Evolutionary conservation across 2,329 filamentous ascomycete species (phyloP), one percentile per base, ranked within the genome.

Genomic region (Xylariaceae sp.): DNA sequence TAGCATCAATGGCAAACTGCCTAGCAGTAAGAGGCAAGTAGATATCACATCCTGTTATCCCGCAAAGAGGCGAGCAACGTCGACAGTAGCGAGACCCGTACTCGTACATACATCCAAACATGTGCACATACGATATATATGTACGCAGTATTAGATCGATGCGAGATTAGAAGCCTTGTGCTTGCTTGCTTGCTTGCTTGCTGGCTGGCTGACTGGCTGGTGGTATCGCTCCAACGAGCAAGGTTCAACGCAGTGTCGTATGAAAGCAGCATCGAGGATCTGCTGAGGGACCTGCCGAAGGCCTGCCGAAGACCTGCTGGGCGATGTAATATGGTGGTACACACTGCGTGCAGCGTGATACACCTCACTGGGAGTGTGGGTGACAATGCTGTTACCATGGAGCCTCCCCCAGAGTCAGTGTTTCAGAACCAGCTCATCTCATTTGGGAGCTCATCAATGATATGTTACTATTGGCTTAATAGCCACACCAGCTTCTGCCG

Each of bases 111-210:
- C 44, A 47, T 47, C 7, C 2, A 17, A 15, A 53, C 42, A 30
- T 30, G 23, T 30, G 23, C 23, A 30, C 23, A 30, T 30, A 18
- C 17, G 17, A 18, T 18, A 30, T 30, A 30, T 30, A 30, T 30
- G 23, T 30, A 30, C 23, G 23, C 23, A 30, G 44, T 50, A 51
- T 49, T 18, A 52, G 56, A 58, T 58, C 42, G 44, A 61, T 61
- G 59, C 59, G 55, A 61, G 59, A 61, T 61, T 18, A 53, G n/a
- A 17, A 48, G 17, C 34, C 50, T 18, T 44, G 17, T 49, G 23
- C 23, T 30, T 30, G 23, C 23, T 30, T 30, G 23, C 23, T 30
- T 4, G 4, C 23, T 30, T 6, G 23, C 23, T 30, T 6, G 23
- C 23, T 30, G 23, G 4, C 23, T 30, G 23, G 23, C 23, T 30